Percentiles rank a stretch among this genome's conserved stretches.
Evolutionary conservation across 192 early-diverging fungal genomes (phyloP).

Genomic region (Mortierella claussenii): DNA sequence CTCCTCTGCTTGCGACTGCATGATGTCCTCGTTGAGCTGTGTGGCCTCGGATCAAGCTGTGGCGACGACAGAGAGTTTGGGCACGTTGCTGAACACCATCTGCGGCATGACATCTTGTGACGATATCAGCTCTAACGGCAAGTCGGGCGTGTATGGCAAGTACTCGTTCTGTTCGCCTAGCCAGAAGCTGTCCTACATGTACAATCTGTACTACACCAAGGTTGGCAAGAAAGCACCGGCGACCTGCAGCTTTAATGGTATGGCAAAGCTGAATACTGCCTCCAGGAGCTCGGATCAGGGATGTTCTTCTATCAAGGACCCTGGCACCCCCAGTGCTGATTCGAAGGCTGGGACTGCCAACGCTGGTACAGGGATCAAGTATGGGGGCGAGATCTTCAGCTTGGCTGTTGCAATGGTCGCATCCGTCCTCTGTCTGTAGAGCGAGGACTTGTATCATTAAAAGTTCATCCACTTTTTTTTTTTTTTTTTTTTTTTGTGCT

Average conservation of each 20-base stretch:
- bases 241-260: slow-evolving; percentile 55
- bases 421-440: neutral
- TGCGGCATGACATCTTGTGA: slow-evolving; percentile 57
- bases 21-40: slow-evolving; percentile 68
- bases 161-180: slow-evolving; percentile 58
- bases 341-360: slow-evolving; percentile 3
- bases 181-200: slow-evolving; percentile 62
- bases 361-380: neutral
- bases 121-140: slow-evolving; percentile 59
- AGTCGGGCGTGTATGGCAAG: slow-evolving; percentile 56
- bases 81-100: slow-evolving; percentile 54
- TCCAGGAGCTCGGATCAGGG: slow-evolving; percentile 31
- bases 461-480: neutral
- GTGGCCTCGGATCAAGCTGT: slow-evolving; percentile 51
- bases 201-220: slow-evolving; percentile 51
- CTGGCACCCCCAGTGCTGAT: neutral
- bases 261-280: slow-evolving; percentile 39
- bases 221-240: slow-evolving; percentile 40
- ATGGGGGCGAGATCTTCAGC: neutral
- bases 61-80: slow-evolving; percentile 33
- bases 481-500: neutral
- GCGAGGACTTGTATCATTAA: too few species aligned
- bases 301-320: slow-evolving; percentile 29
- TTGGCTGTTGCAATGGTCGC: slow-evolving; percentile 2
- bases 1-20: slow-evolving; percentile 70